A percentile compares a stretch with the other conserved stretches of the same genome.
These are phyloP conservation scores for Mycosphaerella arachidis DNA, from an alignment of 2,329 filamentous ascomycete species.

Conservation along the genomic window DNA sequence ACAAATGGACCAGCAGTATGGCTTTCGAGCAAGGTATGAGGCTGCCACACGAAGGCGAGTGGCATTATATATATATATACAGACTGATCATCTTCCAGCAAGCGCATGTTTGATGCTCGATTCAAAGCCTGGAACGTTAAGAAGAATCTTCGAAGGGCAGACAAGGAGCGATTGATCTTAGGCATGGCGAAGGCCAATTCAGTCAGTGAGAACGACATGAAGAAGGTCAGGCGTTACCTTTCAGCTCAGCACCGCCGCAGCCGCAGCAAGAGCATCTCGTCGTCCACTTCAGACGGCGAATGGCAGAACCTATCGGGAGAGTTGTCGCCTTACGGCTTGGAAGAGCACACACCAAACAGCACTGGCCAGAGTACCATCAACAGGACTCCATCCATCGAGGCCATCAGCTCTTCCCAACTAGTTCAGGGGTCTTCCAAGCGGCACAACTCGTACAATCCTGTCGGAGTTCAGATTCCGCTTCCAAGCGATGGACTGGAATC, in stretches of 20 bases:
- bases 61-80: background rate
- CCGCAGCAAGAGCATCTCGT: background rate
- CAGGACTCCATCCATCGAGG: background rate
- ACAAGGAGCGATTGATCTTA: background rate
- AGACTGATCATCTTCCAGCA: background rate
- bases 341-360: background rate
- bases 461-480: background rate
- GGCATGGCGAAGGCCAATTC: background rate
- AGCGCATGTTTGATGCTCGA: constrained; percentile 1
- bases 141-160: background rate
- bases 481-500: background rate
- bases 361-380: background rate
- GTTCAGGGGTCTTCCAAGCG: background rate
- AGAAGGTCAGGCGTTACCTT: background rate
- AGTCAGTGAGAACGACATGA: background rate
- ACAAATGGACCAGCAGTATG: background rate
- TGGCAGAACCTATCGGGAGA: background rate
- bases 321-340: background rate
- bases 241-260: background rate
- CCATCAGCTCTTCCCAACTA: background rate
- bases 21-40: background rate
- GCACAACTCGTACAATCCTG: background rate
- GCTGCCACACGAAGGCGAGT: background rate
- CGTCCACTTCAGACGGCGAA: background rate
- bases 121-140: background rate